Conservation (phyloP, 495 filamentous ascomycete genomes). For the Aspergillus baeticus region DNA sequence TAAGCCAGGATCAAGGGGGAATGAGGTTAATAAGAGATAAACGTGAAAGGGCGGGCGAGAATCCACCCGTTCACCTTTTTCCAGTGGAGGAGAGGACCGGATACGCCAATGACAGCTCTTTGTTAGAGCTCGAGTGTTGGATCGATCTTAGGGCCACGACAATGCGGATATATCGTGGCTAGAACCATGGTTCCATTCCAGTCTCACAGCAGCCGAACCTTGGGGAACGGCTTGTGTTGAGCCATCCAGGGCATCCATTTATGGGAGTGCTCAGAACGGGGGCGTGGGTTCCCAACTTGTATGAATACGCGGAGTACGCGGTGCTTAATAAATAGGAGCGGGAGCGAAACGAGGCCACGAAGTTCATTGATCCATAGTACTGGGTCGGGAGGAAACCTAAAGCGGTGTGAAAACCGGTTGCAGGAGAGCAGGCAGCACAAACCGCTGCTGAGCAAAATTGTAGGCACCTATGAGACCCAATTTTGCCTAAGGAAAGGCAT, state of each 20-base stretch:
- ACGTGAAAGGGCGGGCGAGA: neutral
- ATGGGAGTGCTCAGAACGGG: slow-evolving; percentile 7
- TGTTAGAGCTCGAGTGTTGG: slow-evolving; percentile 7
- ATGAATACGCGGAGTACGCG: slow-evolving; percentile 9
- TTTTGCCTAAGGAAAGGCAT: neutral
- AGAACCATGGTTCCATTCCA: slow-evolving; percentile 4
- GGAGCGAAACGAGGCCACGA: slow-evolving; percentile 12
- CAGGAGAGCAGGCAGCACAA: neutral
- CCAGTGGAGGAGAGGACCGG: neutral
- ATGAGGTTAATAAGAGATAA: slow-evolving; percentile 5
- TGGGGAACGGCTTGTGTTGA: neutral
- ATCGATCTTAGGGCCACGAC: slow-evolving; percentile 1
- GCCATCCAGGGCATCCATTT: neutral
- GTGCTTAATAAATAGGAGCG: slow-evolving; percentile 12
- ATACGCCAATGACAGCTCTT: slow-evolving; percentile 10
- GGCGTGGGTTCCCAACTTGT: slow-evolving; percentile 10
- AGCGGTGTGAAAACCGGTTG: slow-evolving; percentile 23
- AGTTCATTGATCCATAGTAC: slow-evolving; percentile 21
- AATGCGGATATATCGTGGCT: slow-evolving; percentile 4
- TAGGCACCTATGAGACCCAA: neutral
- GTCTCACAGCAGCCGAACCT: neutral
- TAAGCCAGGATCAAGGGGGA: slow-evolving; percentile 10
- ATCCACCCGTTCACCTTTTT: slow-evolving; percentile 5
- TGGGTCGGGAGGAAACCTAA: slow-evolving; percentile 26
- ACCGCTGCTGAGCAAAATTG: neutral